phyloP scores from a whole-genome alignment of 805 yeast genomes.

The Hanseniaspora pseudoguilliermondii region DNA sequence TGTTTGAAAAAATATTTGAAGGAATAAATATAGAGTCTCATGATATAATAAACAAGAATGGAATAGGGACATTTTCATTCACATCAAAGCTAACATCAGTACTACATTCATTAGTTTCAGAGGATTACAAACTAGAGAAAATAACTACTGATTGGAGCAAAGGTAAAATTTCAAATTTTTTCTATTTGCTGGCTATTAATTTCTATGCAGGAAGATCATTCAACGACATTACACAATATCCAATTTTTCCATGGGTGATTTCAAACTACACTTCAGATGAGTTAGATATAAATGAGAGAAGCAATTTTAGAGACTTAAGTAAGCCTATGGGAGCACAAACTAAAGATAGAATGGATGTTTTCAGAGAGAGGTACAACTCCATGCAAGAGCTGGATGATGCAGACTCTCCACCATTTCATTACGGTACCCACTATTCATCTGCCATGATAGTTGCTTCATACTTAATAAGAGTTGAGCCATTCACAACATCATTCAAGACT shows the following conservation, averaged over 20 bases:
- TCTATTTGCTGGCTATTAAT: conserved; percentile 65
- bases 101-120: conserved; percentile 24
- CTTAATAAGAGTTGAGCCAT: conserved; percentile 65
- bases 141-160: conserved; percentile 61
- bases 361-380: conserved; percentile 62
- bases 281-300: conserved; percentile 52
- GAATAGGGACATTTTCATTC: conserved; percentile 26
- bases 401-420: conserved; percentile 66
- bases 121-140: conserved; percentile 27
- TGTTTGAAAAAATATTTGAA: conserved; percentile 41
- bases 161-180: conserved; percentile 74
- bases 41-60: conserved; percentile 22
- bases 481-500: conserved; percentile 61
- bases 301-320: conserved; percentile 57
- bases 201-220: conserved; percentile 81
- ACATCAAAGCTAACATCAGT: conserved; percentile 36
- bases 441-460: conserved; percentile 86
- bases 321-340: conserved; percentile 91
- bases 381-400: conserved; percentile 47
- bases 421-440: conserved; percentile 86
- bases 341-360: conserved; percentile 43
- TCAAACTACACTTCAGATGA: conserved; percentile 65
- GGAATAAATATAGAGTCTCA: conserved; percentile 33
- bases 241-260: conserved; percentile 84
- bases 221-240: conserved; percentile 81